Evolutionary conservation across 495 filamentous ascomycete genomes (phyloP).

Genomic region (Neurospora discreta): DNA sequence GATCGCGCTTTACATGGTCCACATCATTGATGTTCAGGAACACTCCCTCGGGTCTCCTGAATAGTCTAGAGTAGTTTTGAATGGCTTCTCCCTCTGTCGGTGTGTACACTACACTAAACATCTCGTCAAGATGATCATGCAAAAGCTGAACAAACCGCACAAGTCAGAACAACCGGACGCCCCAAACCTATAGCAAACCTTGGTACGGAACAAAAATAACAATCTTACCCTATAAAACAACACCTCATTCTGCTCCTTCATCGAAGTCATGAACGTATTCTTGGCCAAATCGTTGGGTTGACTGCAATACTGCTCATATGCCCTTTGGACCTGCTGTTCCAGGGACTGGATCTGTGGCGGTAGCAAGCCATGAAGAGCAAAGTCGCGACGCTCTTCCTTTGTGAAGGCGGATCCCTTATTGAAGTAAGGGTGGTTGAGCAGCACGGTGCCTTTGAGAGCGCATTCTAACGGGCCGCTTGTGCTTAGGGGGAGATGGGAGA

Average conservation of each 20-base stretch:
- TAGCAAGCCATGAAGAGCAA: conserved; percentile 60
- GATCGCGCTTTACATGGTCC: conserved; percentile 47
- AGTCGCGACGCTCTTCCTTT: conserved; percentile 51
- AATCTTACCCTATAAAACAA: conserved; percentile 53
- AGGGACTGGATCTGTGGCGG: conserved; percentile 64
- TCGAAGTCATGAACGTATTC: conserved; percentile 76
- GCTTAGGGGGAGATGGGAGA: conserved; percentile 49
- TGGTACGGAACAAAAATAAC: neutral
- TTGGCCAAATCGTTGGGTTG: conserved; percentile 54
- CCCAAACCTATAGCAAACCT: neutral
- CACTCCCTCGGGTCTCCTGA: conserved; percentile 60
- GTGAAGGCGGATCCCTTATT: conserved; percentile 81
- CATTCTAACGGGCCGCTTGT: conserved; percentile 54
- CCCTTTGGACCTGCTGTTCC: conserved; percentile 67
- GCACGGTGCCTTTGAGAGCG: conserved; percentile 44
- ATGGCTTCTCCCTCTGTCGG: conserved; percentile 91
- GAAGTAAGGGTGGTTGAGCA: conserved; percentile 60
- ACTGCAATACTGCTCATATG: conserved; percentile 67
- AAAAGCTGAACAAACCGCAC: conserved; percentile 20
- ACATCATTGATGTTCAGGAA: conserved; percentile 49
- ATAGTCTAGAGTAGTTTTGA: conserved; percentile 69
- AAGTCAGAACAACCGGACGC: neutral
- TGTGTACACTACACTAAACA: conserved; percentile 83
- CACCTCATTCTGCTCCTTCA: conserved; percentile 78
- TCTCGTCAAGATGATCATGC: conserved; percentile 50